Percentiles rank a stretch among this genome's conserved stretches.
These are phyloP conservation scores for Agrocybe pediades DNA, from an alignment of 768 basidiomycete genomes.

Conservation along the genomic window DNA sequence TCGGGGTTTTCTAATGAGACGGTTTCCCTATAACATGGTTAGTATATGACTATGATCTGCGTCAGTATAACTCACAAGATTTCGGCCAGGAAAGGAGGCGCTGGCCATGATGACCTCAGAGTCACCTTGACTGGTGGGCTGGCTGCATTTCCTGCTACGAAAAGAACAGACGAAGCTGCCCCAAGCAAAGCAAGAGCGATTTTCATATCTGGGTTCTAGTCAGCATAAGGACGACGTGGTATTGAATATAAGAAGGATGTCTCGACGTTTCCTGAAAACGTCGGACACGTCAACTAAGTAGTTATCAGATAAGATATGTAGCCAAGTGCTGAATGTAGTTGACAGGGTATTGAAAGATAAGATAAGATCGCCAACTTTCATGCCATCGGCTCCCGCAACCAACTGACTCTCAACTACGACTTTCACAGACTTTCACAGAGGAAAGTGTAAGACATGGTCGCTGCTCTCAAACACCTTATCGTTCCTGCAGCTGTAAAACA, in stretches of 20 bases:
- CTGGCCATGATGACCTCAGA: conserved; percentile 66
- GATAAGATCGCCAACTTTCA: too few species aligned
- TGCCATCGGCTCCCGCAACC: too few species aligned
- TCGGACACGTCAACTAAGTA: conserved; percentile 22
- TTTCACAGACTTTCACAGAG: too few species aligned
- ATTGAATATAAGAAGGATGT: background rate
- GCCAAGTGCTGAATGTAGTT: too few species aligned
- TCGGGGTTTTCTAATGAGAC: conserved; percentile 71
- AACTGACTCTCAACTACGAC: too few species aligned
- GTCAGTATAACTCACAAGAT: conserved; percentile 52
- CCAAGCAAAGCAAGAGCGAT: conserved; percentile 24
- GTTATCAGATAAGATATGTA: conserved; percentile 19
- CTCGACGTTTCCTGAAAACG: background rate
- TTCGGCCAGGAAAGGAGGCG: conserved; percentile 64
- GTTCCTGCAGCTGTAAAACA: conserved; percentile 1
- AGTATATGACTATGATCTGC: background rate
- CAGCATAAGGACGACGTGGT: conserved; percentile 17
- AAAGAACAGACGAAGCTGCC: conserved; percentile 18
- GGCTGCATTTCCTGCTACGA: conserved; percentile 11
- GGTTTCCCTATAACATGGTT: conserved; percentile 63
- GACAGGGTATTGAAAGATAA: too few species aligned
- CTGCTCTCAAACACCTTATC: conserved; percentile 14
- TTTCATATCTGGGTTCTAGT: conserved; percentile 24
- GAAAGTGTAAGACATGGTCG: too few species aligned
- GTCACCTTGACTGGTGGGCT: conserved; percentile 60